Percentiles rank a stretch among this genome's conserved stretches.
phyloP scores from a whole-genome alignment of 192 early-diverging fungal genomes.

The Gigaspora rosea region DNA sequence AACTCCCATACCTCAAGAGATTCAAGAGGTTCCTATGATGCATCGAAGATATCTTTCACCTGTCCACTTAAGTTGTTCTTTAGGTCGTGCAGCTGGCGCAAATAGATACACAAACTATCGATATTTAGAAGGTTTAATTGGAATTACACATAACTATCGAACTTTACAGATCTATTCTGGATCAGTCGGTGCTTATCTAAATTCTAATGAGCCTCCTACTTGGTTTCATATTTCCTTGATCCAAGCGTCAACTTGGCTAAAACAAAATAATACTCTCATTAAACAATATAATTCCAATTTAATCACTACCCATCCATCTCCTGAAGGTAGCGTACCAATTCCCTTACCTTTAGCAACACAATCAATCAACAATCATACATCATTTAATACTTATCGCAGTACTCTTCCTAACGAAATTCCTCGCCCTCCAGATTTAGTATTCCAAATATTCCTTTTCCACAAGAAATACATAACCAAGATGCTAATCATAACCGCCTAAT shows the following conservation, averaged over 20 bases:
- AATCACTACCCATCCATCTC: neutral
- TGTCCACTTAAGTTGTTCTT: neutral
- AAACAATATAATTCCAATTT: neutral
- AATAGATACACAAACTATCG: neutral
- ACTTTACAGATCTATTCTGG: neutral
- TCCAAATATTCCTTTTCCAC: neutral
- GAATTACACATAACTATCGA: neutral
- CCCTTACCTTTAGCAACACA: neutral
- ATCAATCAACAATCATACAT: neutral
- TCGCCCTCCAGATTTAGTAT: neutral
- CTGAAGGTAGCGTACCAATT: neutral
- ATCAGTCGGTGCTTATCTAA: neutral
- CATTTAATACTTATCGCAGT: neutral
- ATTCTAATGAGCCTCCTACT: neutral
- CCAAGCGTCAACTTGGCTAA: neutral
- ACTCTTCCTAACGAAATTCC: neutral
- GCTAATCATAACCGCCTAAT: neutral
- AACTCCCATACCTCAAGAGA: neutral
- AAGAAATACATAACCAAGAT: slow-evolving; percentile 20
- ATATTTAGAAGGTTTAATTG: neutral
- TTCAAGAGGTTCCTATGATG: neutral
- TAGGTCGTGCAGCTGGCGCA: neutral
- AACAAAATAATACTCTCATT: neutral
- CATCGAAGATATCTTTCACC: slow-evolving; percentile 3
- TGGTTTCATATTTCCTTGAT: neutral